phyloP scores from a whole-genome alignment of 2,329 filamentous ascomycete species.

The Fusarium floridanum region DNA sequence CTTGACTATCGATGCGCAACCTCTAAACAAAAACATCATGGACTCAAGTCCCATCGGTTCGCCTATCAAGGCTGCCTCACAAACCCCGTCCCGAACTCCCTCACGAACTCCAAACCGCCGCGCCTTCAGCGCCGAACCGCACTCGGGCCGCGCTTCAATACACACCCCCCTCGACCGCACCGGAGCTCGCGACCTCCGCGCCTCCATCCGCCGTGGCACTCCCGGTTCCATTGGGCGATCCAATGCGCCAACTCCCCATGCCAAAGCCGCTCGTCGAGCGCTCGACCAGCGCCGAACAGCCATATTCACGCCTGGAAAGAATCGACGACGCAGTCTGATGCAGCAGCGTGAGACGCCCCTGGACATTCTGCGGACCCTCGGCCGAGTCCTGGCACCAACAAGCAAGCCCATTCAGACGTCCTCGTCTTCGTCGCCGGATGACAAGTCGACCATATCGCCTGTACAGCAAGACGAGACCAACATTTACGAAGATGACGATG shows the following conservation, averaged over 20 bases:
- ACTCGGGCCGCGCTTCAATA: conserved; percentile 56
- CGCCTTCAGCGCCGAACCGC: conserved; percentile 51
- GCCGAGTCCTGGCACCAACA: conserved; percentile 64
- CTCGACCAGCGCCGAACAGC: conserved; percentile 71
- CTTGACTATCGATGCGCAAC: conserved; percentile 12
- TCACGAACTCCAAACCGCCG: conserved; percentile 48
- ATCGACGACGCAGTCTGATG: conserved; percentile 68
- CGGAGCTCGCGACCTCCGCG: conserved; percentile 53
- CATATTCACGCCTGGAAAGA: conserved; percentile 71
- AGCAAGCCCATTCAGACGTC: conserved; percentile 61
- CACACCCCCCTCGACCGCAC: conserved; percentile 57
- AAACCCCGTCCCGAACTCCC: conserved; percentile 35
- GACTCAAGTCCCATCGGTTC: conserved; percentile 30
- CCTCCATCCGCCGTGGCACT: conserved; percentile 56
- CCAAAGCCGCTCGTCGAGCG: conserved; percentile 69
- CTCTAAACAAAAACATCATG: conserved; percentile 31
- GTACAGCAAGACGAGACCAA: conserved; percentile 58
- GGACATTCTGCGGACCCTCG: conserved; percentile 66
- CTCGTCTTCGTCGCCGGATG: conserved; percentile 57
- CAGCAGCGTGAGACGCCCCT: conserved; percentile 69
- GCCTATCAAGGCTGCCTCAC: conserved; percentile 25
- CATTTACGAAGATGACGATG: conserved; percentile 63
- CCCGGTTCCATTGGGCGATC: conserved; percentile 60
- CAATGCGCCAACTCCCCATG: conserved; percentile 69
- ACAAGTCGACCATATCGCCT: conserved; percentile 46